Percentiles rank a stretch among this genome's conserved stretches.
phyloP scores from a whole-genome alignment of 2,329 filamentous ascomycete genomes.

The Macroventuria anomochaeta region DNA sequence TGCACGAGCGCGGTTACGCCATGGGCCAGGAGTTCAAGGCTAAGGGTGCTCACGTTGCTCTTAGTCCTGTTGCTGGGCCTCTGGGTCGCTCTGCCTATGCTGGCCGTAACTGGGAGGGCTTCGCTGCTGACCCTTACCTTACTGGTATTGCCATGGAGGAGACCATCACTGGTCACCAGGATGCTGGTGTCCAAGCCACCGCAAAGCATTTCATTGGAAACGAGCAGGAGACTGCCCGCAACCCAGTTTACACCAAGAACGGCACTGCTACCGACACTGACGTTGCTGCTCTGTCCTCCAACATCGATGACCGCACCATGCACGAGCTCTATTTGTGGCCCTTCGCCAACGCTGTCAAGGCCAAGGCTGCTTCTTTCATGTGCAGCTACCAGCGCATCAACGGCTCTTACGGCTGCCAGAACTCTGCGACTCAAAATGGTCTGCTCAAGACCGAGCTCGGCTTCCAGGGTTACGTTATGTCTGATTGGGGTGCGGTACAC shows the following conservation, averaged over 20 bases:
- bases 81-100: conserved; percentile 51
- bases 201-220: conserved; percentile 65
- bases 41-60: conserved; percentile 51
- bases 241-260: conserved; percentile 62
- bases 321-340: conserved; percentile 73
- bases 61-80: conserved; percentile 59
- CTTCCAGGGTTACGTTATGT: conserved; percentile 55
- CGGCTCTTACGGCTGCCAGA: conserved; percentile 47
- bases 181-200: conserved; percentile 52
- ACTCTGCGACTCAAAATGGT: conserved; percentile 55
- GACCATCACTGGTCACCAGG: conserved; percentile 51
- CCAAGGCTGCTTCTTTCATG: conserved; percentile 67
- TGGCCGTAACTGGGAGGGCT: conserved; percentile 56
- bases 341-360: conserved; percentile 66
- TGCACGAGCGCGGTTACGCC: conserved; percentile 47
- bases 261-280: conserved; percentile 52
- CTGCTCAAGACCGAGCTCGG: conserved; percentile 60
- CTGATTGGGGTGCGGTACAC: conserved; percentile 55
- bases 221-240: conserved; percentile 63
- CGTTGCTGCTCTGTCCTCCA: conserved; percentile 64
- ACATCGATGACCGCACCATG: conserved; percentile 69
- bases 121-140: conserved; percentile 53
- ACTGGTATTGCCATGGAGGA: conserved; percentile 50
- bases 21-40: conserved; percentile 47
- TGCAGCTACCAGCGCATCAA: conserved; percentile 57